Evolutionary conservation across 768 basidiomycete species (phyloP).

Genomic region (Mycena alexandri): DNA sequence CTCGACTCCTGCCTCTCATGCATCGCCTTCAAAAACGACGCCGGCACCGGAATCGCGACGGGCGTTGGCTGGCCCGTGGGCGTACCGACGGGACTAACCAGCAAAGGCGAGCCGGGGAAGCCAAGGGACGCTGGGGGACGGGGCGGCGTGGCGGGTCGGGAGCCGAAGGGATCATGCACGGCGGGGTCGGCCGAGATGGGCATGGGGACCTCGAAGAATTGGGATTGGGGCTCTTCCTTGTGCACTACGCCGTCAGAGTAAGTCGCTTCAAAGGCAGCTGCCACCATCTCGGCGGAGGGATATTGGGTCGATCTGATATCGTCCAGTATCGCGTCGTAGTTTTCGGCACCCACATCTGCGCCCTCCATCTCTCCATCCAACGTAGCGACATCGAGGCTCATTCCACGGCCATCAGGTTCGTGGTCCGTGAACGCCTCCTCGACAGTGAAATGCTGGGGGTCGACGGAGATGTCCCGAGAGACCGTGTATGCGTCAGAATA

Average conservation of each 20-base stretch:
- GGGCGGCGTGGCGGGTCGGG: slow-evolving; percentile 14
- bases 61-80: slow-evolving; percentile 34
- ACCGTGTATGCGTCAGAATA: slow-evolving; percentile 25
- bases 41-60: slow-evolving; percentile 39
- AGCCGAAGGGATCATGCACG: slow-evolving; percentile 52
- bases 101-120: slow-evolving; percentile 11
- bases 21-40: slow-evolving; percentile 40
- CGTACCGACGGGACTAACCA: not conserved
- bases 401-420: slow-evolving; percentile 21
- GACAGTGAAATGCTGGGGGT: slow-evolving; percentile 29
- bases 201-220: slow-evolving; percentile 46
- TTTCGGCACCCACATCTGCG: not conserved
- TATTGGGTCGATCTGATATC: not conserved
- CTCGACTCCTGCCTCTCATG: slow-evolving; percentile 44
- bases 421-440: slow-evolving; percentile 25
- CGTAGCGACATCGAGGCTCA: slow-evolving; percentile 28
- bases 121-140: slow-evolving; percentile 39
- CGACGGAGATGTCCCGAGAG: slow-evolving; percentile 28
- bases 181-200: slow-evolving; percentile 57
- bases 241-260: too few relatives aligned
- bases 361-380: slow-evolving; percentile 22
- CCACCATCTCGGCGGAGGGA: too few relatives aligned
- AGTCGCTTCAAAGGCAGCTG: too few relatives aligned
- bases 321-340: not conserved
- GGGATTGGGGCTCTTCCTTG: not conserved